Evolutionary conservation across 768 basidiomycete genomes (phyloP).

Genomic region (Tephrocybe sp.): DNA sequence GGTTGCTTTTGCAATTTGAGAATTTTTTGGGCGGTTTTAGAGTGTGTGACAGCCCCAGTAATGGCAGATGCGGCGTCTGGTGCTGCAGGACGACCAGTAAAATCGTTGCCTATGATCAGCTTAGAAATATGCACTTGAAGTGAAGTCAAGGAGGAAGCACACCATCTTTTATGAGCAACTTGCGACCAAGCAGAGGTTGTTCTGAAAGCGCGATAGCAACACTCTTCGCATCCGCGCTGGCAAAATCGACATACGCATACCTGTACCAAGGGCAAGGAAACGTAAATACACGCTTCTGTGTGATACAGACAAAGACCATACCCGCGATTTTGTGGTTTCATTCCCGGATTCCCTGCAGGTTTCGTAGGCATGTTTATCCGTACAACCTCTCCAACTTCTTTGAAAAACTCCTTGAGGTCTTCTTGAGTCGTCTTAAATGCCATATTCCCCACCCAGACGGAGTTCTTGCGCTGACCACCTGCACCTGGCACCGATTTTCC

Average conservation of each 20-base stretch:
- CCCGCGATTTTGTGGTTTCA: constrained; percentile 76
- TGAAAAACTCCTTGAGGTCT: constrained; percentile 69
- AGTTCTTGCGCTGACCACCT: constrained; percentile 66
- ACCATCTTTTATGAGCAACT: constrained; percentile 93
- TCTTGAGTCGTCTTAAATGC: constrained; percentile 84
- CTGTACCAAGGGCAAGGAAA: constrained; percentile 34
- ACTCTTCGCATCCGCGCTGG: constrained; percentile 67
- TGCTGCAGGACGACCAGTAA: constrained; percentile 61
- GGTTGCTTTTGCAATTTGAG: constrained; percentile 77
- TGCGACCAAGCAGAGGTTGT: constrained; percentile 76
- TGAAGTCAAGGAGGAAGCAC: constrained; percentile 18
- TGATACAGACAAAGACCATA: constrained; percentile 23
- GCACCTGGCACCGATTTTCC: constrained; percentile 28
- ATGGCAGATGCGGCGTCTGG: constrained; percentile 32
- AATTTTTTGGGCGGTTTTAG: constrained; percentile 78
- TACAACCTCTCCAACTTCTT: constrained; percentile 69
- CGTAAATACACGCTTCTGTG: neutral
- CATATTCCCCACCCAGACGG: constrained; percentile 95
- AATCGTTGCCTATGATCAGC: constrained; percentile 60
- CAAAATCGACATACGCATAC: constrained; percentile 96
- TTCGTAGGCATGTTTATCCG: constrained; percentile 87
- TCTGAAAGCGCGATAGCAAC: constrained; percentile 83
- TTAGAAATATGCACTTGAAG: constrained; percentile 1
- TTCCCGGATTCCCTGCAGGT: constrained; percentile 40
- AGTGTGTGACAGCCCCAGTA: constrained; percentile 33